A percentile compares a stretch with the other conserved stretches of the same genome.
phyloP scores from a whole-genome alignment of 225 moss, liverwort and hornwort species.

The Pseudoscleropodium purum region DNA sequence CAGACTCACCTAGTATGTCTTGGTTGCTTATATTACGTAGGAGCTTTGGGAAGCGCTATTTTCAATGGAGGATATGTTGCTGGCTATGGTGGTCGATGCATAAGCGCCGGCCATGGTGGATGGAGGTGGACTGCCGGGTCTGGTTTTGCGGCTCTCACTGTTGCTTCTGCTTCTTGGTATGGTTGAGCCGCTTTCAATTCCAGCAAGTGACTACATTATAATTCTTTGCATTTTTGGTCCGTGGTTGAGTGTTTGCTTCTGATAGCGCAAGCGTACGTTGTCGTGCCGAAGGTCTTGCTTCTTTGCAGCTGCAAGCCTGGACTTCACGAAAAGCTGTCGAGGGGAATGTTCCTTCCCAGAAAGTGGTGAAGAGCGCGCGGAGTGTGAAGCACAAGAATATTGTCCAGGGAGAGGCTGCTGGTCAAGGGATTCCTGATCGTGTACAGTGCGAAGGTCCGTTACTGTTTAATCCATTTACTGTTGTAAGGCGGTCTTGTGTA shows the following conservation, averaged over 20 bases:
- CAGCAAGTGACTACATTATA: neutral
- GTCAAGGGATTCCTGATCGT: constrained; percentile 23
- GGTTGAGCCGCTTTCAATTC: neutral
- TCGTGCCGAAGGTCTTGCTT: constrained; percentile 15
- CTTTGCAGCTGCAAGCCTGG: constrained; percentile 18
- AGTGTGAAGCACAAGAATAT: constrained; percentile 13
- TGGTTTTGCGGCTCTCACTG: neutral
- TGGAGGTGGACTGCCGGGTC: neutral
- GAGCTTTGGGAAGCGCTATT: neutral
- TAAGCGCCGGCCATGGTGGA: neutral
- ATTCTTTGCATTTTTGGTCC: neutral
- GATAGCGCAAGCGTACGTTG: neutral
- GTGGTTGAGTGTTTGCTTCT: neutral
- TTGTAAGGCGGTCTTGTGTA: neutral
- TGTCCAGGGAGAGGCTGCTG: constrained; percentile 25
- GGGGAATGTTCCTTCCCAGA: neutral
- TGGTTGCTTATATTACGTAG: neutral
- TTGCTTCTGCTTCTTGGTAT: constrained; percentile 22
- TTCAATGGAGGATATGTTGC: neutral
- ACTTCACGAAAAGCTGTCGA: neutral
- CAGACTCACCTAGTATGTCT: neutral
- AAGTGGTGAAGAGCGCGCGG: neutral
- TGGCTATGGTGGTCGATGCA: neutral
- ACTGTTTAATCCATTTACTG: neutral
- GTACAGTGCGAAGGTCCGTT: constrained; percentile 26